phyloP scores from a whole-genome alignment of 2,329 filamentous ascomycete genomes.

The Xylaria sp. region DNA sequence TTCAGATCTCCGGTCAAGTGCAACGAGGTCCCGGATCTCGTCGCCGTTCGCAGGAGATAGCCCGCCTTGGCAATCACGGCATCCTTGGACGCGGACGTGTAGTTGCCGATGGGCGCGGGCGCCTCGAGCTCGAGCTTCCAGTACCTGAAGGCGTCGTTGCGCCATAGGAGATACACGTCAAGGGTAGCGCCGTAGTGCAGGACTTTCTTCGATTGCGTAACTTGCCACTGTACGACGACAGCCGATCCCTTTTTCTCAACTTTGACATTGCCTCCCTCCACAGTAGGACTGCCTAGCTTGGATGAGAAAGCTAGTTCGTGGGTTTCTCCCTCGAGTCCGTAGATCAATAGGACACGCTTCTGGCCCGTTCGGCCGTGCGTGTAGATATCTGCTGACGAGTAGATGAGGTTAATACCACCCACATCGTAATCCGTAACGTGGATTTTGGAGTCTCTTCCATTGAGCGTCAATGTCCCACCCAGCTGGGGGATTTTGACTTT shows the following conservation, averaged over 20 bases:
- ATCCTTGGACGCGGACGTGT: constrained; percentile 41
- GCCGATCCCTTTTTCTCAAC: constrained; percentile 19
- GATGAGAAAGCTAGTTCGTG: constrained; percentile 68
- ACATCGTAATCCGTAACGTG: constrained; percentile 74
- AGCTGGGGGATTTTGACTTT: constrained; percentile 42
- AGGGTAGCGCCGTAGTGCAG: constrained; percentile 60
- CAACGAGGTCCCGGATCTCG: constrained; percentile 64
- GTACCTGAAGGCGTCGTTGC: constrained; percentile 74
- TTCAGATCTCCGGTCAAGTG: constrained; percentile 78
- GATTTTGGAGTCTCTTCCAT: constrained; percentile 72
- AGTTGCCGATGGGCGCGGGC: constrained; percentile 49
- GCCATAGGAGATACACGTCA: constrained; percentile 66
- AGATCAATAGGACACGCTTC: constrained; percentile 62
- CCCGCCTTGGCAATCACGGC: constrained; percentile 70
- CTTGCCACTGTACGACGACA: constrained; percentile 57
- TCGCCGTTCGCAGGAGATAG: constrained; percentile 71
- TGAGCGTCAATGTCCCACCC: constrained; percentile 37
- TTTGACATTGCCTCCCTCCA: constrained; percentile 29
- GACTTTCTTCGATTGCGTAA: constrained; percentile 62
- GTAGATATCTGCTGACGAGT: constrained; percentile 76
- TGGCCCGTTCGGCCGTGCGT: constrained; percentile 59
- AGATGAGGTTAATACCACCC: constrained; percentile 67
- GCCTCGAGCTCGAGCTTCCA: constrained; percentile 69
- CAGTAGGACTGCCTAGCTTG: constrained; percentile 23
- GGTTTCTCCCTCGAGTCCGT: constrained; percentile 68